A percentile compares a stretch with the other conserved stretches of the same genome.
These are phyloP conservation scores for Lasiodiplodia gonubiensis DNA, from an alignment of 2,329 filamentous ascomycete genomes.

Conservation along the genomic window DNA sequence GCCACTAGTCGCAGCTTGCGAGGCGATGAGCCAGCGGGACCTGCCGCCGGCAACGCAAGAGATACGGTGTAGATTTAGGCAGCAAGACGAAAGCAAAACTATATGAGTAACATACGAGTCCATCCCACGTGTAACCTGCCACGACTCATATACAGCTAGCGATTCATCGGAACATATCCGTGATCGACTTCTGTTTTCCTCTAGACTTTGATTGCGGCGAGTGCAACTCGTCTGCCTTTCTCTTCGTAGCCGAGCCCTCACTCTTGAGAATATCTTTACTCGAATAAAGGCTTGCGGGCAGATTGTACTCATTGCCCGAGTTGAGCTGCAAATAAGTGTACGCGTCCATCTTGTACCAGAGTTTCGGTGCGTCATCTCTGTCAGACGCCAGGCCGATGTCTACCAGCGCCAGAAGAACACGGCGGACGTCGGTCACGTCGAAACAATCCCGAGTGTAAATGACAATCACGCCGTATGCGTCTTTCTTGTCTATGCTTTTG, in stretches of 20 bases:
- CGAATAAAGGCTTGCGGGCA: slow-evolving; percentile 52
- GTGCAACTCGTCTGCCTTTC: slow-evolving; percentile 19
- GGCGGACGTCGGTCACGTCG: slow-evolving; percentile 69
- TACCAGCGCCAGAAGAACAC: slow-evolving; percentile 68
- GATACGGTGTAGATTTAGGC: background rate
- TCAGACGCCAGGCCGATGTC: slow-evolving; percentile 64
- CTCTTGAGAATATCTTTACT: slow-evolving; percentile 44
- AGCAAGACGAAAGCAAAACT: background rate
- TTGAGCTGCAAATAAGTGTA: slow-evolving; percentile 54
- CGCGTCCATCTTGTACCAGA: slow-evolving; percentile 80
- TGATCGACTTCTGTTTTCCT: slow-evolving; percentile 7
- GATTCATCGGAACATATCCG: slow-evolving; percentile 5
- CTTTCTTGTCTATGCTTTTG: slow-evolving; percentile 42
- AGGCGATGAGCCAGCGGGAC: background rate
- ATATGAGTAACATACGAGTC: background rate
- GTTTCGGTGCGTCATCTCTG: slow-evolving; percentile 47
- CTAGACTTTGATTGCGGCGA: background rate
- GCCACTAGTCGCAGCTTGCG: background rate
- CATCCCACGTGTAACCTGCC: background rate
- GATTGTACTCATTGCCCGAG: slow-evolving; percentile 47
- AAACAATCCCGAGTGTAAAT: slow-evolving; percentile 79
- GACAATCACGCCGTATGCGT: slow-evolving; percentile 67
- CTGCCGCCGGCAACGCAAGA: background rate
- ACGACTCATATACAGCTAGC: background rate
- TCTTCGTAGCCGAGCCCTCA: slow-evolving; percentile 2